phyloP scores from a whole-genome alignment of 345 rosid genomes.

The Clausena lansium region DNA sequence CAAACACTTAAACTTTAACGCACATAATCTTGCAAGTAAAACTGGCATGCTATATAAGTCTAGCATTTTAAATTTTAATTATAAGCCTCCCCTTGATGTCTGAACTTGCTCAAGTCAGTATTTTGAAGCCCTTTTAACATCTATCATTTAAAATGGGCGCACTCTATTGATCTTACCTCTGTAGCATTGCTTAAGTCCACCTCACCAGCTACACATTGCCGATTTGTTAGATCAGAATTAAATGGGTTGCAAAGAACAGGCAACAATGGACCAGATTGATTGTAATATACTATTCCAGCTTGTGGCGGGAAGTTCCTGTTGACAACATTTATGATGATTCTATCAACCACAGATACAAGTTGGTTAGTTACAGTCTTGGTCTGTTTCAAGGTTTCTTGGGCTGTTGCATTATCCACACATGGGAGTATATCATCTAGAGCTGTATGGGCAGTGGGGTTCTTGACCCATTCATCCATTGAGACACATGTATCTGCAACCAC shows the following conservation, averaged over 20 bases:
- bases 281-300: constrained; percentile 44
- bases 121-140: background rate
- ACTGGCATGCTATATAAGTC: background rate
- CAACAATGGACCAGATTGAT: constrained; percentile 84
- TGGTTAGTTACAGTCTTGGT: constrained; percentile 62
- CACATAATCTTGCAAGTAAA: background rate
- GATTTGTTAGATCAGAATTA: constrained; percentile 54
- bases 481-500: constrained; percentile 89
- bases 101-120: background rate
- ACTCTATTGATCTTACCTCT: constrained; percentile 40
- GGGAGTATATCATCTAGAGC: constrained; percentile 92
- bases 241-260: constrained; percentile 87
- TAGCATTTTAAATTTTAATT: background rate
- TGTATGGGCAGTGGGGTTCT: constrained; percentile 80
- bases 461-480: constrained; percentile 92
- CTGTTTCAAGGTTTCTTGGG: constrained; percentile 65
- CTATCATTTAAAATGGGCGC: background rate
- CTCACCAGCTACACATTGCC: constrained; percentile 61
- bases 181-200: constrained; percentile 63
- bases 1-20: too few species aligned
- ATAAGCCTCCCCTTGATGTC: background rate
- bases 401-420: constrained; percentile 90
- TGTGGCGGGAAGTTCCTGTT: constrained; percentile 52
- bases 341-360: constrained; percentile 53
- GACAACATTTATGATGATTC: constrained; percentile 42